Conservation (phyloP, 2,329 filamentous ascomycete genomes). For the Conoideocrella luteorostrata region DNA sequence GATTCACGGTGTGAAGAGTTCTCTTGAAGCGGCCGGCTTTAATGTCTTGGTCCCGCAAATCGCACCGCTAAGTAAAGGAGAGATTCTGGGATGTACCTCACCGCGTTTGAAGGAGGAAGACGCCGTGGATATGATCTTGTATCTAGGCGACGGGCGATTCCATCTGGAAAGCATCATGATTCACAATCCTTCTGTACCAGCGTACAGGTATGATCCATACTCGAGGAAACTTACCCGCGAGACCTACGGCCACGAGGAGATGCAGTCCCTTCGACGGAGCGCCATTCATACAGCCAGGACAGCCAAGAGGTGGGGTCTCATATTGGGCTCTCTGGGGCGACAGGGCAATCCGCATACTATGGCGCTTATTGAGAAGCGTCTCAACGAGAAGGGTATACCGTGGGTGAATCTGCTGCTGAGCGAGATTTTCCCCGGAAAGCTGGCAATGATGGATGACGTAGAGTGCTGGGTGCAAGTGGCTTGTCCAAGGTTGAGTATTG, state of each 20-base stretch:
- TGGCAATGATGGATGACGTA: slow-evolving; percentile 88
- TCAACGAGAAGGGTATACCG: slow-evolving; percentile 66
- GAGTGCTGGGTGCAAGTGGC: slow-evolving; percentile 99
- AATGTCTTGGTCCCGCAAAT: slow-evolving; percentile 85
- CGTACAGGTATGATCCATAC: slow-evolving; percentile 96
- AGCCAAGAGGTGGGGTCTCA: slow-evolving; percentile 89
- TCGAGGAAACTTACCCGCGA: slow-evolving; percentile 86
- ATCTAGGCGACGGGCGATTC: slow-evolving; percentile 87
- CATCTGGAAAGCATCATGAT: slow-evolving; percentile 99
- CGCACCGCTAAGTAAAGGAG: slow-evolving; percentile 83
- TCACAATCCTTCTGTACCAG: slow-evolving; percentile 83
- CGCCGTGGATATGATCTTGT: slow-evolving; percentile 70
- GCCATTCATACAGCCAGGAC: slow-evolving; percentile 71
- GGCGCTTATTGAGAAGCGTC: slow-evolving; percentile 71
- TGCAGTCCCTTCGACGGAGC: slow-evolving; percentile 70
- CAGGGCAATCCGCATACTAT: slow-evolving; percentile 96
- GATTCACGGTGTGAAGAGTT: slow-evolving; percentile 74
- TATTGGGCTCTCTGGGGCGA: slow-evolving; percentile 83
- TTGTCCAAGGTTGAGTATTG: slow-evolving; percentile 92
- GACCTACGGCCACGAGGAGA: slow-evolving; percentile 84
- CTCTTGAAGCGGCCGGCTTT: slow-evolving; percentile 79
- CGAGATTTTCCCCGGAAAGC: slow-evolving; percentile 94
- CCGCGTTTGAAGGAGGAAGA: slow-evolving; percentile 57
- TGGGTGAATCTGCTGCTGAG: slow-evolving; percentile 82
- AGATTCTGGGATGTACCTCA: slow-evolving; percentile 96